Base-by-base conservation (phyloP, 2,329 filamentous ascomycete species). In the Aspergillus neotritici region DNA sequence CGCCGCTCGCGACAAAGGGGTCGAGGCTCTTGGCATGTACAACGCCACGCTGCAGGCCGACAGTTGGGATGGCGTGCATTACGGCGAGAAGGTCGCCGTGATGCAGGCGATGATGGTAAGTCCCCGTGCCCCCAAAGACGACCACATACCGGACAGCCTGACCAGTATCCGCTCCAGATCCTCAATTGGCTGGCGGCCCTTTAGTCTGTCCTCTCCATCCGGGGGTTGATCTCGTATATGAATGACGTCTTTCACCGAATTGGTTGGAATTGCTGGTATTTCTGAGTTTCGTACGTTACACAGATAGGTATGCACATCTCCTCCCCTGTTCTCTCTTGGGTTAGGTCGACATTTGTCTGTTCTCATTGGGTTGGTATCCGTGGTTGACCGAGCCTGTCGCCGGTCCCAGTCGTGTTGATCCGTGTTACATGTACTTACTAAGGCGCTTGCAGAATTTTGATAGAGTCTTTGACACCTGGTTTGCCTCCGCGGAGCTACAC, bases 101-200 rank as follows among this genome's bases (percentile, higher is more conserved):
- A 65, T 70, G 31, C 64, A 71, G 51, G 69, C 66, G 33, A 68
- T 69, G 67, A 69, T 69, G 67, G 65, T 69, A 46, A 53, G 53
- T 41, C 40, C 28, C 41, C 13, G 16, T 30, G 4, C 15, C 15
- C 31, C 12, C 16, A 6, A 8, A 2, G 13, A 12, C 15, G 3
- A 11, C 29, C 11, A 13, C 36, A 16, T 13, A 30, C 11, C 31
- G 13, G 21, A 5, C 4, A 28, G 9, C 5, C 21, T 30, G 8
- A 14, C 36, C 4, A 8, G 21, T 25, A 25, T 25, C 21, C 31
- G 35, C 17, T 21, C 31, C 29, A 57, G 54, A 46, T 53, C 35
- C 46, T 57, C 40, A 56, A 56, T 43, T 57, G 54, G 54, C 28
- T 57, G 15, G 44, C 54, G 17, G 39, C 40, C 31, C 44, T 57